Base-by-base conservation (phyloP, 2,329 filamentous ascomycete genomes). In the Penicillium expansum region DNA sequence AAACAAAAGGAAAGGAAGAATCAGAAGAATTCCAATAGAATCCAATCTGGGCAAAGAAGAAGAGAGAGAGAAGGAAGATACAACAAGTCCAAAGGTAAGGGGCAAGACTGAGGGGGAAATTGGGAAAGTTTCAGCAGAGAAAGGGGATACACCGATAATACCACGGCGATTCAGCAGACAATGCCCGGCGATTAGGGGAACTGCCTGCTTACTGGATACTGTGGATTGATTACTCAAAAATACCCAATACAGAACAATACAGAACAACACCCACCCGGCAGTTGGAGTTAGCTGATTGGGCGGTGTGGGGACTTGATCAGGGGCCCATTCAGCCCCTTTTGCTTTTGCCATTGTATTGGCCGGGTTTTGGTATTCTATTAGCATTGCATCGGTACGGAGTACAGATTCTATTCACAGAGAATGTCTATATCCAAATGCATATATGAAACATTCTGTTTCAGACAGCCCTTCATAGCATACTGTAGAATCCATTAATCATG, bases 101-200 rank as follows among this genome's bases (percentile, higher is more conserved):
- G 65, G 65, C 59, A 52, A 52, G 55, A 41, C 43, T 48, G 62
- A 55, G 54, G 56, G 61, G 65, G 59, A 58, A 63, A 66, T 61
- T 63, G 55, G 63, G 55, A 59, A 64, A 64, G 62, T 64, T 65
- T 67, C 61, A 67, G 61, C 57, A 62, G 55, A 43, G 61, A 67
- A 67, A 63, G 64, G 61, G 56, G 59, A 63, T 66, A 65, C 61
- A 38, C 24, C 6, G n/a, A 42, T 48, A 59, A 51, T 62, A 66
- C 58, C 18, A 51, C 32, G 18, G 27, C 29, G 10, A 52, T 38
- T 16, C 18, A 20, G 18, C 39, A 9, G 24, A 39, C 10, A 45
- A 45, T 39, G 11, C 4, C 24, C 4, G 50, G 41, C 27, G n/a
- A 37, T 37, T 37, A 14, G n/a, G 45, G 52, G 30, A 30, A 32